Evolutionary conservation across 2,329 filamentous ascomycete genomes (phyloP).

Genomic region (Paracorniculantispora psalliotae): DNA sequence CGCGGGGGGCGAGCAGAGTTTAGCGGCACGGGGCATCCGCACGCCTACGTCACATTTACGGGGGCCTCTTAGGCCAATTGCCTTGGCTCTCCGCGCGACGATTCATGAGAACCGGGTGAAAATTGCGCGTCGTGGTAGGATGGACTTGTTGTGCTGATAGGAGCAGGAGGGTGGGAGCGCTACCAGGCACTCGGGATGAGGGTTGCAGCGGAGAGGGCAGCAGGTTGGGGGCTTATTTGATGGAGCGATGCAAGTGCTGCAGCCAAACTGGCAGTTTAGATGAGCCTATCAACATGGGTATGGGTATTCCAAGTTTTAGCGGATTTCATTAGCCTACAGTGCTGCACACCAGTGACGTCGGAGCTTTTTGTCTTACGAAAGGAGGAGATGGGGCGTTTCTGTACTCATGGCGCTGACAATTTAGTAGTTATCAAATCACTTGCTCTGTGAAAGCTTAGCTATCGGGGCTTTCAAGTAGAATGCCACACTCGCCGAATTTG

Average conservation of each 20-base stretch:
- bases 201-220: background rate
- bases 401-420: too few species aligned
- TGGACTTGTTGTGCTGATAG: background rate
- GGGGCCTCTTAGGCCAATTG: background rate
- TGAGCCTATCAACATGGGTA: background rate
- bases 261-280: background rate
- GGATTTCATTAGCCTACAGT: background rate
- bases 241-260: background rate
- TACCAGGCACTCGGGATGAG: background rate
- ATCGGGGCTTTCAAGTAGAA: too few species aligned
- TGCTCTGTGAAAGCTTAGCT: too few species aligned
- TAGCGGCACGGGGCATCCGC: slow-evolving; percentile 4
- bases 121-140: background rate
- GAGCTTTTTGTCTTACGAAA: background rate
- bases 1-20: background rate
- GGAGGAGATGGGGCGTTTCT: too few species aligned
- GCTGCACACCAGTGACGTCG: background rate
- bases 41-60: slow-evolving; percentile 4
- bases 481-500: too few species aligned
- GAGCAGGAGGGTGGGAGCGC: background rate
- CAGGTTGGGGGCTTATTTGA: background rate
- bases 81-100: background rate
- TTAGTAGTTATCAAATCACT: too few species aligned
- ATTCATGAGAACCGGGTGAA: background rate
- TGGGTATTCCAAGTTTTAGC: background rate